phyloP scores from a whole-genome alignment of 1,284 basidiomycete genomes.

The Pseudozyma thailandica region DNA sequence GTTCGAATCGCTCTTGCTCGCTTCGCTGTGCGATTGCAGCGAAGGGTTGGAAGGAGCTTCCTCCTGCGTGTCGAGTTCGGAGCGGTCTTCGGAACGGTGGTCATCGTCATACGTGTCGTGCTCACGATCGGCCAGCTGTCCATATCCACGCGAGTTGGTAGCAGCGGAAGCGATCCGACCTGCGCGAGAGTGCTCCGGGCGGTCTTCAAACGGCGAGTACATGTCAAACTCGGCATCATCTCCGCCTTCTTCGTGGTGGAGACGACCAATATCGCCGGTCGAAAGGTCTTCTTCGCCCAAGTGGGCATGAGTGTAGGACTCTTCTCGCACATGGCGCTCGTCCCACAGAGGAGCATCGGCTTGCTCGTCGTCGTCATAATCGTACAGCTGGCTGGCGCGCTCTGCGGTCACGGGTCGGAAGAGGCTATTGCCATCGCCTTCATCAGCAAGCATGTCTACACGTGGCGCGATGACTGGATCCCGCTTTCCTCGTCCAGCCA shows the following conservation, averaged over 20 bases:
- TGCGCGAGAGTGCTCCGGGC: slow-evolving; percentile 8
- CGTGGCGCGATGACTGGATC: slow-evolving; percentile 30
- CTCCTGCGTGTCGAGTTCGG: slow-evolving; percentile 23
- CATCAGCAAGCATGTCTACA: slow-evolving; percentile 65
- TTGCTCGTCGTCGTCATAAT: slow-evolving; percentile 35
- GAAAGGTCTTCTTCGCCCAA: slow-evolving; percentile 37
- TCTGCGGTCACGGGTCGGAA: slow-evolving; percentile 11
- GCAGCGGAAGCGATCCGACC: slow-evolving; percentile 1
- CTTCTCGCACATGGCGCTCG: slow-evolving; percentile 23
- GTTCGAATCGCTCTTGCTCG: slow-evolving; percentile 31
- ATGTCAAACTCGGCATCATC: slow-evolving; percentile 30
- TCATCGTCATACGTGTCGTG: slow-evolving; percentile 33
- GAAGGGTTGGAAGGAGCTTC: slow-evolving; percentile 28
- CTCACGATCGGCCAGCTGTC: slow-evolving; percentile 27
- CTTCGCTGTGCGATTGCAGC: slow-evolving; percentile 40
- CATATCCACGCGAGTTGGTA: slow-evolving; percentile 15
- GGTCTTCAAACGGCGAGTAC: slow-evolving; percentile 57
- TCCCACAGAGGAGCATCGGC: slow-evolving; percentile 18
- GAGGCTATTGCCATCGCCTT: slow-evolving; percentile 45
- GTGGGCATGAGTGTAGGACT: slow-evolving; percentile 32
- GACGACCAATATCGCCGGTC: slow-evolving; percentile 30
- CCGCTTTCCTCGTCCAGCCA: slow-evolving; percentile 49
- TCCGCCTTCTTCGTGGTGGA: slow-evolving; percentile 14
- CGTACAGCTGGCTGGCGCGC: slow-evolving; percentile 4
- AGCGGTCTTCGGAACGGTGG: slow-evolving; percentile 14